phyloP scores from a whole-genome alignment of 2,329 filamentous ascomycete species.

The Hypoxylon sp. region DNA sequence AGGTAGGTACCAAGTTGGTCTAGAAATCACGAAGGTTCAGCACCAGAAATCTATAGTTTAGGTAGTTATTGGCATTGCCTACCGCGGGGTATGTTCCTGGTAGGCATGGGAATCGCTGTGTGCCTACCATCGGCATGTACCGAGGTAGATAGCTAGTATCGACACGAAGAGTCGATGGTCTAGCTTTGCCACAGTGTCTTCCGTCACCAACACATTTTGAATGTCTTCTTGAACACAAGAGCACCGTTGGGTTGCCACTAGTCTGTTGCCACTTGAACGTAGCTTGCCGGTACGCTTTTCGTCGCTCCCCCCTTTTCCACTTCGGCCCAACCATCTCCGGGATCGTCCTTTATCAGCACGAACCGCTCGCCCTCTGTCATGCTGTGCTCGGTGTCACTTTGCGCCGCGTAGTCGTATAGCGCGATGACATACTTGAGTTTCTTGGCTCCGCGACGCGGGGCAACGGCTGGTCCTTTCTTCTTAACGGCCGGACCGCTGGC shows the following conservation, averaged over 20 bases:
- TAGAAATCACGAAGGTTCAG: neutral
- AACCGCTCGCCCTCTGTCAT: constrained; percentile 93
- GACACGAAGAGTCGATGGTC: neutral
- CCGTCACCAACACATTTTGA: neutral
- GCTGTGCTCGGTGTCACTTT: constrained; percentile 84
- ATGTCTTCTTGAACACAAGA: neutral
- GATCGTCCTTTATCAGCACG: constrained; percentile 85
- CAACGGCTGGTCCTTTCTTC: constrained; percentile 91
- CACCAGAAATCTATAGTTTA: neutral
- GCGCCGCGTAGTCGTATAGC: constrained; percentile 88
- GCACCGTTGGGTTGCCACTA: constrained; percentile 9
- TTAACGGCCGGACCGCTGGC: constrained; percentile 59
- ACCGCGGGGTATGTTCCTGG: constrained; percentile 3
- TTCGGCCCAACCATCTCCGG: constrained; percentile 95
- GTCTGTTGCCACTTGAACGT: constrained; percentile 70
- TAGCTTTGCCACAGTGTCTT: neutral
- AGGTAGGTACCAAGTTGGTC: neutral
- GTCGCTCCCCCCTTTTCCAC: constrained; percentile 89
- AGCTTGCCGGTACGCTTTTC: constrained; percentile 92
- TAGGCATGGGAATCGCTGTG: constrained; percentile 5
- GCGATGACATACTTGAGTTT: constrained; percentile 94
- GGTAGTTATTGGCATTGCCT: constrained; percentile 11
- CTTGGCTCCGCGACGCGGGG: constrained; percentile 88
- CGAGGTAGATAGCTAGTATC: constrained; percentile 27
- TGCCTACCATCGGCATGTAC: constrained; percentile 20